Evolutionary conservation across 78 protist species (phyloP), one percentile per base, ranked within the genome.

Genomic region (Polysphondylium violaceum): DNA sequence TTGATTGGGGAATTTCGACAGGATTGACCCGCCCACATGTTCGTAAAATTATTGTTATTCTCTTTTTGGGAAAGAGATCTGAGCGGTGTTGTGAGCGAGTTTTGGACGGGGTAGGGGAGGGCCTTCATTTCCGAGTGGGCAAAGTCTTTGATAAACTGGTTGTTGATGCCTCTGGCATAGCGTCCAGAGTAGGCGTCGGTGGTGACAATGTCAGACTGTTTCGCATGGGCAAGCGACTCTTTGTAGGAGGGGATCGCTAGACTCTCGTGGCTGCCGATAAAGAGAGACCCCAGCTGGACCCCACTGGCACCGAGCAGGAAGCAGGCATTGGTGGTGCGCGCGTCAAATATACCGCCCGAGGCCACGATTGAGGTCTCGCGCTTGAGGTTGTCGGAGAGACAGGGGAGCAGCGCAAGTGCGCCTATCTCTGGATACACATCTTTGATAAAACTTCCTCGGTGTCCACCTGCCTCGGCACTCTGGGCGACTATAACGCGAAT

Each of bases 401-500:
- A 21, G 43, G 78, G 27, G 33, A 56, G 19, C 27, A 74, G 5
- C 8, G 47, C 29, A 1, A 74, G 16, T 23, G 11, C 4, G 8
- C 33, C 9, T 4, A 74, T 23, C 67, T 27, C 7, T 35, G 2
- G 6, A 36, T 38, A 43, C 3, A 6, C 73, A 38, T 9, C 43
- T 38, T 33, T 7, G n/a, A 38, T 36, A 61, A 83, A 83, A 3
- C 63, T 25, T 16, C 90, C 90, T 51, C 90, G 29, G 21, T 83
- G 90, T 1, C 90, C 90, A 69, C 90, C 90, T 16, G 90, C 90
- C 44, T 69, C 90, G 9, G 11, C 35, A 19, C 90, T 78, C 41
- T 83, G 90, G 16, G 43, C 27, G 40, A 38, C 27, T 17, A 83
- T 56, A 0, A 59, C n/a, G 56, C 69, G 67, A 0, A 83, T 7